Evolutionary conservation across 1,284 basidiomycete species (phyloP).

Genomic region (Dichomitus squalens): DNA sequence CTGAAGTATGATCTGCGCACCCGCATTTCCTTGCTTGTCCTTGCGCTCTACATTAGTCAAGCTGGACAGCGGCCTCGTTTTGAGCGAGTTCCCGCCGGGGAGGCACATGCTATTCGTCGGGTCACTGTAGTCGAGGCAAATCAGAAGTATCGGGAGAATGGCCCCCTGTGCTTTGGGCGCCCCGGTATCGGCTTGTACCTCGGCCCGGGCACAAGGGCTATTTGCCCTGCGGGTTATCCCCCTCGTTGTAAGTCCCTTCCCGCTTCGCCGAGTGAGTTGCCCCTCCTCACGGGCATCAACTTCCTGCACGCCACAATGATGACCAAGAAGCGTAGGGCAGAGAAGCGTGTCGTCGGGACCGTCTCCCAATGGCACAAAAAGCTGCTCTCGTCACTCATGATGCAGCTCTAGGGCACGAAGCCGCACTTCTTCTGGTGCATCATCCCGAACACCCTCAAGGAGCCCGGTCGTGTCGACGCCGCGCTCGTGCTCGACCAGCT

Average conservation of each 20-base stretch:
- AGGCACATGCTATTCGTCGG: no score
- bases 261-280: slow-evolving; percentile 84
- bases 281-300: slow-evolving; percentile 28
- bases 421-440: slow-evolving; percentile 99
- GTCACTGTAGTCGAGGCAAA: no score
- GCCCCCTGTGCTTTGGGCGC: no score
- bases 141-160: no score
- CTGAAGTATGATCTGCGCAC: slow-evolving; percentile 66
- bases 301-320: slow-evolving; percentile 46
- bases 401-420: slow-evolving; percentile 90
- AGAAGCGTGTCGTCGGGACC: slow-evolving; percentile 97
- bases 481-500: slow-evolving; percentile 97
- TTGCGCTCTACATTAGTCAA: slow-evolving; percentile 66
- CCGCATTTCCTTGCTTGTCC: slow-evolving; percentile 57
- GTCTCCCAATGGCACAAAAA: slow-evolving; percentile 97
- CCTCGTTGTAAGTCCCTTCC: slow-evolving; percentile 80
- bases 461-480: slow-evolving; percentile 90
- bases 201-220: no score
- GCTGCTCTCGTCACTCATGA: slow-evolving; percentile 91
- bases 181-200: no score
- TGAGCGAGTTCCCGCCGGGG: slow-evolving; percentile 65
- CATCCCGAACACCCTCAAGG: slow-evolving; percentile 93
- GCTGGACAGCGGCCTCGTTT: slow-evolving; percentile 64
- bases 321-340: slow-evolving; percentile 79
- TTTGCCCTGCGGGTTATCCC: no score